Conservation (phyloP, 352 stramenopile genomes). For the Globisporangium paroecandrum region DNA sequence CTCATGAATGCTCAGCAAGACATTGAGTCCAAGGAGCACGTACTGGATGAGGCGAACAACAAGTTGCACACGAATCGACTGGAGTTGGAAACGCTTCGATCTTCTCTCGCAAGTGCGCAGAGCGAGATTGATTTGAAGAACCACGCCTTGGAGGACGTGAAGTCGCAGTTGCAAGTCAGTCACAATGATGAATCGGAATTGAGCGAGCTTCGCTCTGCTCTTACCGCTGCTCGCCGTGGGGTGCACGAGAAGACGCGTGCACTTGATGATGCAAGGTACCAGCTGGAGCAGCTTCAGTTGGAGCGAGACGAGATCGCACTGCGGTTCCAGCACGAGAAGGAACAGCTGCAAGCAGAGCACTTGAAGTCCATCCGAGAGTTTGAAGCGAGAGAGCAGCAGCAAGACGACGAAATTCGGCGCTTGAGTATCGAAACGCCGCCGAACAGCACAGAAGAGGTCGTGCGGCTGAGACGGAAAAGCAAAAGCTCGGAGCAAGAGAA, state of each 20-base stretch:
- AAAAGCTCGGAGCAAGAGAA: conserved; percentile 28
- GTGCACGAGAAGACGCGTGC: conserved; percentile 8
- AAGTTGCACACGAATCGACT: conserved; percentile 8
- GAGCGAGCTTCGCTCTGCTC: conserved; percentile 4
- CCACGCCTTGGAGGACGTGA: conserved; percentile 2
- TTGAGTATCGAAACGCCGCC: conserved; percentile 21
- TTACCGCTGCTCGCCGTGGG: neutral
- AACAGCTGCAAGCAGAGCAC: conserved; percentile 26
- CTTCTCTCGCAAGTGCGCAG: conserved; percentile 6
- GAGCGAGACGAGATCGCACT: conserved; percentile 15
- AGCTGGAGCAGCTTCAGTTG: conserved; percentile 12
- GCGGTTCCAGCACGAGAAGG: conserved; percentile 15
- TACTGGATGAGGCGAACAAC: conserved; percentile 4
- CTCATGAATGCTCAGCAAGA: conserved; percentile 9
- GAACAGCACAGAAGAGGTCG: conserved; percentile 13
- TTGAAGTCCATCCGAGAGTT: conserved; percentile 10
- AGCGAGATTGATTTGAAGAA: conserved; percentile 6
- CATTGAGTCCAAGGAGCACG: conserved; percentile 1
- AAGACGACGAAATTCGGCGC: conserved; percentile 22
- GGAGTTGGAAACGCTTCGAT: conserved; percentile 6
- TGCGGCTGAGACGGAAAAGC: conserved; percentile 15
- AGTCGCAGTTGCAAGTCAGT: conserved; percentile 2
- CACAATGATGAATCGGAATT: conserved; percentile 9
- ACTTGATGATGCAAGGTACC: neutral
- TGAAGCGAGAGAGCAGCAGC: conserved; percentile 18